Evolutionary conservation across 768 basidiomycete genomes (phyloP), one percentile per base, ranked within the genome.

Genomic region (Leccinellum albellum): DNA sequence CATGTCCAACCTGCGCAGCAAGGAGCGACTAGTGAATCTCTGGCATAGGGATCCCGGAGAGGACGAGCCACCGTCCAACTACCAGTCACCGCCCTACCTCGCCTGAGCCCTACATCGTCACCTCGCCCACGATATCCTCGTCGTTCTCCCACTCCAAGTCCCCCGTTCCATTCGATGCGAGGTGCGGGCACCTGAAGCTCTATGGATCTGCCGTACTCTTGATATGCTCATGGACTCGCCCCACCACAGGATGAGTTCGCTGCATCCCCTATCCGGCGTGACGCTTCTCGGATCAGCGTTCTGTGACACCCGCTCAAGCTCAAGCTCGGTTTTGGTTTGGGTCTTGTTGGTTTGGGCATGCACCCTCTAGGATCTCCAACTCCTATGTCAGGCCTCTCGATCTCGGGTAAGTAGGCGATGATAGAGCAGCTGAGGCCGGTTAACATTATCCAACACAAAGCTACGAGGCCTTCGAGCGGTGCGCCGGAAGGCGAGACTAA

Each of bases 401-500:
- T 64, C 53, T 73, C 72, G 45, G 71, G 66, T 60, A 67, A 81
- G 53, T 75, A 76, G 10, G 70, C 75, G 3, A 67, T 67, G 40
- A 70, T 79, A 52, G 76, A 84, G 37, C 75, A 72, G 59, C 74
- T 90, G 74, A 76, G 89, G 47, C 79, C 88, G 0, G 83, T 93
- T 32, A 91, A 92, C 66, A 82, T 91, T 64, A 80, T 92, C 46
- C 91, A 92, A 71, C 91, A 93, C 63, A 88, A 91, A 61, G 91
- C 92, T 66, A 91, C 88, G 0, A 91, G 91, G 1, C 73, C 55
- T 17, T 37, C 35, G 71, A 68, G 58, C 61, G 53, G 42, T 64
- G 50, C 55, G 20, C 58, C 35, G 17, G 35, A 56, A 44, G 74
- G 72, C 9, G 78, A 75, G 61, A 67, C 81, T 15, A 89, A 89